Evolutionary conservation across 2,329 filamentous ascomycete genomes (phyloP).

Genomic region (Chaetomiaceae sp.): DNA sequence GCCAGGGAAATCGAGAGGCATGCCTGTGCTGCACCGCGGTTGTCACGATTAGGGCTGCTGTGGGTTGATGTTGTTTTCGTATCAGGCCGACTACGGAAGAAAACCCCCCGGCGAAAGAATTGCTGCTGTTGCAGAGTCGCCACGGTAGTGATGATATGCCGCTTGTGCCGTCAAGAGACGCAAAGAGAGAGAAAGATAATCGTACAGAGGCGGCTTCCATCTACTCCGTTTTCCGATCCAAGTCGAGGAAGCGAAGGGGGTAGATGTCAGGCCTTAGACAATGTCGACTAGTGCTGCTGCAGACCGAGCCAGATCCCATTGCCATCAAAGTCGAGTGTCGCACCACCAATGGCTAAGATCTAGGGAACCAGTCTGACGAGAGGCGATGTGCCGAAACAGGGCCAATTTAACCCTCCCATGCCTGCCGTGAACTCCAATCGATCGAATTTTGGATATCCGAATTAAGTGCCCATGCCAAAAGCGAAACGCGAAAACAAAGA

Average conservation of each 20-base stretch:
- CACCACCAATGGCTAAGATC: constrained; percentile 26
- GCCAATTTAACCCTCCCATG: constrained; percentile 26
- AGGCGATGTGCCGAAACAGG: constrained; percentile 25
- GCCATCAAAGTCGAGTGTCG: constrained; percentile 26
- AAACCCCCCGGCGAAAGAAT: constrained; percentile 6
- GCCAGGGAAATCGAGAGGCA: constrained; percentile 10
- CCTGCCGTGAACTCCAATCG: constrained; percentile 29
- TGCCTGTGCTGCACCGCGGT: neutral
- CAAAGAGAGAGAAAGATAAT: constrained; percentile 21
- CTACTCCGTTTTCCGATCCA: constrained; percentile 26
- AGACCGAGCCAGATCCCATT: constrained; percentile 24
- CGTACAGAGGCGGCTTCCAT: constrained; percentile 28
- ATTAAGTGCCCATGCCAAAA: constrained; percentile 27
- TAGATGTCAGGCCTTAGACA: constrained; percentile 21
- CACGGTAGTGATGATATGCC: constrained; percentile 14
- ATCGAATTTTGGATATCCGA: constrained; percentile 30
- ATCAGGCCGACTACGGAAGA: constrained; percentile 20
- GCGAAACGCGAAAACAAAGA: constrained; percentile 22
- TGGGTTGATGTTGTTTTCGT: constrained; percentile 15
- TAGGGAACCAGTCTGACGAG: constrained; percentile 21
- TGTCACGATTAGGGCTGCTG: constrained; percentile 17
- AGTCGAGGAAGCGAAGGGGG: constrained; percentile 16
- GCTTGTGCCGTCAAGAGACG: constrained; percentile 16
- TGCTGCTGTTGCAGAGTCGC: constrained; percentile 14
- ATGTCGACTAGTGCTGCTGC: constrained; percentile 28